Base-by-base conservation (phyloP, 805 yeast genomes). In the Cyberlindnera meyerae region DNA sequence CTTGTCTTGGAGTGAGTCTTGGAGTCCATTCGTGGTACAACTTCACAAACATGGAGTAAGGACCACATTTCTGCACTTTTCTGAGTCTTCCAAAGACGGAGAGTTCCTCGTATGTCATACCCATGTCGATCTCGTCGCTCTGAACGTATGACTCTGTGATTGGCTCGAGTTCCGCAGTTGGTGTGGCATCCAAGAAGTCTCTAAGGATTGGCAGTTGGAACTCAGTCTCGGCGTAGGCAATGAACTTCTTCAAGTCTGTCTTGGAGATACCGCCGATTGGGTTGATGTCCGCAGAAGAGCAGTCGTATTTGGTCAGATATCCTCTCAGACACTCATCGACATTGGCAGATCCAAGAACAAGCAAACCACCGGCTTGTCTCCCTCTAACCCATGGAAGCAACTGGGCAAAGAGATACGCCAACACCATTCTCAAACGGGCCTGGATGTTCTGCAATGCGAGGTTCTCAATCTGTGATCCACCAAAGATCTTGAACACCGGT, bases 201-300 rank as follows among this genome's bases (percentile, higher is more conserved):
- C 71, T 63, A 46, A 93, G 66, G 16, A 93, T 72, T 4, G 96
- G 96, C 54, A 90, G 57, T 1, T 83, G 71, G 56, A 82, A 90
- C 37, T 73, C 67, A 6, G 53, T 57, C 22, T 76, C 70, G 0
- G 97, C 87, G 75, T 87, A 93, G 3, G 69, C 75, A 35, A 93
- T 93, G 52, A 94, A 93, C 35, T 74, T 69, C 57, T 86, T 88
- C 57, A 93, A 66, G 55, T 94, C 99, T 1, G 88, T 87, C 58
- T 93, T 93, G 12, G 98, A 90, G 29, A 93, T 86, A 24, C 97
- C 96, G n/a, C 99, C 99, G 48, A 93, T 94, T 18, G 99, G 99
- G 57, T 93, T 93, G 42, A 93, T 76, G 63, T 93, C 99, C 1
- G 98, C 98, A 13, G 95, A 80, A 4, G 97, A 89, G 60, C 97